Evolutionary conservation across 306 rosid genomes (phyloP).

Genomic region (Vigna angularis): DNA sequence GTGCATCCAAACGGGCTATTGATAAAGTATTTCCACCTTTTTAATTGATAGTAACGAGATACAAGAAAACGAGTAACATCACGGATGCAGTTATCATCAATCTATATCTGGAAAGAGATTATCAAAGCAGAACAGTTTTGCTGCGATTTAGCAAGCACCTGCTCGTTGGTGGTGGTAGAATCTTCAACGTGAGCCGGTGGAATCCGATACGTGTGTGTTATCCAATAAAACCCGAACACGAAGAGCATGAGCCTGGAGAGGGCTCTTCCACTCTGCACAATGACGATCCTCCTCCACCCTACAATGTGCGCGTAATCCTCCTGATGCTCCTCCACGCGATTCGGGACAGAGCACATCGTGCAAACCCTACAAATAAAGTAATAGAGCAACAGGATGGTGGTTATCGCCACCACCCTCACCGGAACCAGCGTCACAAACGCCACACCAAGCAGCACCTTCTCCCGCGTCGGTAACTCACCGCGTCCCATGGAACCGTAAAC

Average conservation of each 20-base stretch:
- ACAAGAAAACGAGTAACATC: background rate
- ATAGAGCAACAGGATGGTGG: conserved; percentile 58
- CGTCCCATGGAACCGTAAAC: conserved; percentile 84
- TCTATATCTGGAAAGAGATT: background rate
- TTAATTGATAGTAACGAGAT: background rate
- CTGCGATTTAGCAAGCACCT: background rate
- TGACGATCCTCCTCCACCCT: conserved; percentile 81
- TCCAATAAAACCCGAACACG: conserved; percentile 91
- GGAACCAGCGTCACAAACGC: conserved; percentile 82
- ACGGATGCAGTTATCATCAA: background rate
- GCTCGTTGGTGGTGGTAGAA: background rate
- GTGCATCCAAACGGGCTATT: background rate
- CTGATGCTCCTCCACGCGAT: conserved; percentile 64
- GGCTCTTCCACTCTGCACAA: conserved; percentile 64
- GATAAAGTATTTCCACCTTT: background rate
- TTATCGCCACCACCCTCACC: conserved; percentile 57
- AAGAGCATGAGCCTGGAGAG: conserved; percentile 73
- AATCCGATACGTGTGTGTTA: conserved; percentile 49
- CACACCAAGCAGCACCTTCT: conserved; percentile 69
- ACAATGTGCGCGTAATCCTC: conserved; percentile 77
- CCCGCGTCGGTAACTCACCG: conserved; percentile 71
- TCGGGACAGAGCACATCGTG: conserved; percentile 66
- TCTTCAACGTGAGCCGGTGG: conserved; percentile 31
- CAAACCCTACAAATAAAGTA: conserved; percentile 79
- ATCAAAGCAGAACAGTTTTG: background rate